Conservation (phyloP, 495 filamentous ascomycete genomes). For the Pseudotulostoma volvatum region DNA sequence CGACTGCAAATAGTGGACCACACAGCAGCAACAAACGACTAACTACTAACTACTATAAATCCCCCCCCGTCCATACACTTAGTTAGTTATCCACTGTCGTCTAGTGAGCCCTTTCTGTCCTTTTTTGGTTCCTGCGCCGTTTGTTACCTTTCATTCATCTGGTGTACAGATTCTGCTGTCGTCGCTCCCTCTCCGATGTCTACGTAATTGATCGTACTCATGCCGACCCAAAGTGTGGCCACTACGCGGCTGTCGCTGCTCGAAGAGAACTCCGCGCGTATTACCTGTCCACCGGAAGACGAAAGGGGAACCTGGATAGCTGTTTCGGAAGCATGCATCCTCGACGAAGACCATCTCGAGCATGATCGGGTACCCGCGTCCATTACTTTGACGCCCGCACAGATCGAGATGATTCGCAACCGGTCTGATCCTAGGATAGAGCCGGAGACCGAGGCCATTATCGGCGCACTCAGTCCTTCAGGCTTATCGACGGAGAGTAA, state of each 20-base stretch:
- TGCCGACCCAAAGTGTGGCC: slow-evolving; percentile 44
- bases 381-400: slow-evolving; percentile 1
- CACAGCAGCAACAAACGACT: too few relatives aligned
- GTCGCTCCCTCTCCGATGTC: slow-evolving; percentile 21
- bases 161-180: too few relatives aligned
- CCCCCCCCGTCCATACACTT: too few relatives aligned
- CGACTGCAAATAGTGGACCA: too few relatives aligned
- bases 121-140: slow-evolving; percentile 3
- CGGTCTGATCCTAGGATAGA: slow-evolving; percentile 13
- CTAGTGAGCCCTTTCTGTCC: slow-evolving; percentile 7
- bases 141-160: too few relatives aligned
- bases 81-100: too few relatives aligned
- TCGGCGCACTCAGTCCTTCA: slow-evolving; percentile 20
- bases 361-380: slow-evolving; percentile 7
- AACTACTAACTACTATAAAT: too few relatives aligned
- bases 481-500: slow-evolving; percentile 12
- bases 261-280: slow-evolving; percentile 32
- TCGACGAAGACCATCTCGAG: slow-evolving; percentile 14
- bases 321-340: slow-evolving; percentile 13
- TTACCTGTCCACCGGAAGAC: slow-evolving; percentile 41
- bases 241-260: slow-evolving; percentile 27
- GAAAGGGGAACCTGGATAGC: slow-evolving; percentile 30
- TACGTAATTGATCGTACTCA: slow-evolving; percentile 28
- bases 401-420: slow-evolving; percentile 1
- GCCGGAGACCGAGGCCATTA: slow-evolving; percentile 22